These are phyloP conservation scores for Penicillium sp. DNA, from an alignment of 2,329 filamentous ascomycete genomes.

Conservation along the genomic window DNA sequence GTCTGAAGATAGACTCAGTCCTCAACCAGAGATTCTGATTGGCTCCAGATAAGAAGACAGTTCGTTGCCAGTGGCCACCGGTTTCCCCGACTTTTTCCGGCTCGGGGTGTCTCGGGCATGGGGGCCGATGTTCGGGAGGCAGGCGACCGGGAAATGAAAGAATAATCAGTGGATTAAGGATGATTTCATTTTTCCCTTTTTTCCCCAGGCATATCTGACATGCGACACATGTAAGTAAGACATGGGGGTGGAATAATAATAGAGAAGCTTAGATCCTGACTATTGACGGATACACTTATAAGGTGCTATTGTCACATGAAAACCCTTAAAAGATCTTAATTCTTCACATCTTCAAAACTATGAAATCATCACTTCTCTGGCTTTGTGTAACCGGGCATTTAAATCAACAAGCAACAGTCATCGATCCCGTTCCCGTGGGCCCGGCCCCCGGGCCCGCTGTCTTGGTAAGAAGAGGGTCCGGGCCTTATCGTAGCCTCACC, in stretches of 20 bases:
- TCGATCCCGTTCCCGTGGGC: slow-evolving; percentile 21
- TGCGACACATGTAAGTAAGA: neutral
- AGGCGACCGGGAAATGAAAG: slow-evolving; percentile 3
- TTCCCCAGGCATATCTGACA: neutral
- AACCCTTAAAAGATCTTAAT: neutral
- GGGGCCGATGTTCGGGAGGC: slow-evolving; percentile 11
- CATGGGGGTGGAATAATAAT: neutral
- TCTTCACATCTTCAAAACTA: neutral
- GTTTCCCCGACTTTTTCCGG: slow-evolving; percentile 13
- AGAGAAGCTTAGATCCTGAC: neutral
- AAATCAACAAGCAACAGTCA: slow-evolving; percentile 9
- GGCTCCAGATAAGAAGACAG: slow-evolving; percentile 22
- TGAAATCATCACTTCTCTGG: slow-evolving; percentile 10
- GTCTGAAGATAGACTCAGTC: slow-evolving; percentile 3
- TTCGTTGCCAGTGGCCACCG: slow-evolving; percentile 18
- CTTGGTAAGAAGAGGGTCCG: slow-evolving; percentile 15
- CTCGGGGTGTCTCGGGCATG: slow-evolving; percentile 15
- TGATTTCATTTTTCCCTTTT: neutral
- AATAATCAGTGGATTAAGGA: neutral
- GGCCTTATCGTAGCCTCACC: slow-evolving; percentile 22
- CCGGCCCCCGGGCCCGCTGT: slow-evolving; percentile 6
- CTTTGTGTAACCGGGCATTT: neutral
- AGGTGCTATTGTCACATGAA: neutral
- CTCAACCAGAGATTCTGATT: slow-evolving; percentile 6
- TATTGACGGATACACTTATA: neutral